A percentile compares a stretch with the other conserved stretches of the same genome.
Evolutionary conservation across 495 filamentous ascomycete genomes (phyloP).

Genomic region (Bathelium albidoporum): DNA sequence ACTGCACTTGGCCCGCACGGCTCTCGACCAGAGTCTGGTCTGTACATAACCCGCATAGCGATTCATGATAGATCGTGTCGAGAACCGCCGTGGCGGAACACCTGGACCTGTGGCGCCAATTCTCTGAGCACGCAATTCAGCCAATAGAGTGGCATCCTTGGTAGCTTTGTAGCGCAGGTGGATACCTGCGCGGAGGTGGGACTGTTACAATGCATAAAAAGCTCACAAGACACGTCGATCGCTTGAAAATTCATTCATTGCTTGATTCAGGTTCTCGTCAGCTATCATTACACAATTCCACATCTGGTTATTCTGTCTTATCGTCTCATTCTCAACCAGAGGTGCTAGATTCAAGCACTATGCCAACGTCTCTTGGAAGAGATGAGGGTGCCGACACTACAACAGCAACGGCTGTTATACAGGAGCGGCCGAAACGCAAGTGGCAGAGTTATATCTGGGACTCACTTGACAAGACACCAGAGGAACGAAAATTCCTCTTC

Average conservation of each 20-base stretch:
- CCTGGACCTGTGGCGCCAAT: not conserved
- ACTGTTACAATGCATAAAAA: not conserved
- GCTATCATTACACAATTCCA: too few species aligned
- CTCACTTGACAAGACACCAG: conserved; percentile 49
- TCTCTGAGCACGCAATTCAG: not conserved
- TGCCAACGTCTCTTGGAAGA: not conserved
- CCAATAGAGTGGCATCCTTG: not conserved
- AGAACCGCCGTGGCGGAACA: not conserved
- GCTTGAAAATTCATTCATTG: too few species aligned
- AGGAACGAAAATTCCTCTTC: conserved; percentile 49
- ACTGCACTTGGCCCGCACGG: not conserved
- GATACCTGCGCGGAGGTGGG: not conserved
- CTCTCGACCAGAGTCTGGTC: not conserved
- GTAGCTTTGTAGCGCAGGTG: not conserved
- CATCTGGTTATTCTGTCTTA: too few species aligned
- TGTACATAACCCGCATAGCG: not conserved
- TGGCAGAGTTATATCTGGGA: conserved; percentile 48
- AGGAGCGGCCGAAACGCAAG: conserved; percentile 26
- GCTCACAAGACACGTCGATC: not conserved
- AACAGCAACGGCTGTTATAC: conserved; percentile 8
- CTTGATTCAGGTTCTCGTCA: too few species aligned
- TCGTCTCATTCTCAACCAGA: not conserved
- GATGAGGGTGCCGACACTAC: not conserved
- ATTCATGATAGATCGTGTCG: not conserved
- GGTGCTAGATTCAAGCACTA: not conserved